phyloP scores from a whole-genome alignment of 768 basidiomycete genomes.

The Candolleomyces aberdarensis region DNA sequence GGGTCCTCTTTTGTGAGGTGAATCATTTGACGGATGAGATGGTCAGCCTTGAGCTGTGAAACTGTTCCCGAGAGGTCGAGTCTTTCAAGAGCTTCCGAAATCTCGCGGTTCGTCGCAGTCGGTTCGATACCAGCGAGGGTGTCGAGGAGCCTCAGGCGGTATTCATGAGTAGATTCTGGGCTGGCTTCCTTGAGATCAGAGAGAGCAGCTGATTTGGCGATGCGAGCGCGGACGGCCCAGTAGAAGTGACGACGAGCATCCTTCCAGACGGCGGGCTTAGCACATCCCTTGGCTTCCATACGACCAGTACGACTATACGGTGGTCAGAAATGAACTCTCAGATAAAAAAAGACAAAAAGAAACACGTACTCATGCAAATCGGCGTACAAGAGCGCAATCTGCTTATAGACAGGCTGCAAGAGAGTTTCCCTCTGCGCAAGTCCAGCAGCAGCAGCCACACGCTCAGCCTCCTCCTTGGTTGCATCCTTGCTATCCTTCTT shows the following conservation, averaged over 20 bases:
- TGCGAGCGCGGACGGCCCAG: constrained; percentile 86
- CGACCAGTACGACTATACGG: constrained; percentile 76
- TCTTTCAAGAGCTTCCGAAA: constrained; percentile 66
- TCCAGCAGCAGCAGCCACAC: constrained; percentile 61
- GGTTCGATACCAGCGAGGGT: constrained; percentile 56
- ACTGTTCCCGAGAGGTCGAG: constrained; percentile 64
- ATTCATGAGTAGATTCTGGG: constrained; percentile 65
- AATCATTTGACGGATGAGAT: constrained; percentile 63
- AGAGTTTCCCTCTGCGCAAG: constrained; percentile 74
- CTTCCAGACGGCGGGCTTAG: constrained; percentile 84
- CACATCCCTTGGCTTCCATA: constrained; percentile 98
- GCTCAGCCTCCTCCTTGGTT: constrained; percentile 71
- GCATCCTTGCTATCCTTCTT: constrained; percentile 80
- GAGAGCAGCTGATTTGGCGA: constrained; percentile 66
- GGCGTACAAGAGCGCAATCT: constrained; percentile 90
- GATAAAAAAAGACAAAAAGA: not conserved
- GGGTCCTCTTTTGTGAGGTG: constrained; percentile 71
- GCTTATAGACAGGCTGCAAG: constrained; percentile 88
- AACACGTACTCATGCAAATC: constrained; percentile 89
- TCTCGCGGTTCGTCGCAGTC: constrained; percentile 49
- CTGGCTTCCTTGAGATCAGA: constrained; percentile 64
- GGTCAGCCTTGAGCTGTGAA: constrained; percentile 64
- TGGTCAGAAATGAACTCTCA: not conserved
- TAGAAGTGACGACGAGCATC: constrained; percentile 88
- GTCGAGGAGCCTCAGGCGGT: constrained; percentile 62